Conservation (phyloP, 1,139 yeast genomes). For the Hansenula lynferdii region DNA sequence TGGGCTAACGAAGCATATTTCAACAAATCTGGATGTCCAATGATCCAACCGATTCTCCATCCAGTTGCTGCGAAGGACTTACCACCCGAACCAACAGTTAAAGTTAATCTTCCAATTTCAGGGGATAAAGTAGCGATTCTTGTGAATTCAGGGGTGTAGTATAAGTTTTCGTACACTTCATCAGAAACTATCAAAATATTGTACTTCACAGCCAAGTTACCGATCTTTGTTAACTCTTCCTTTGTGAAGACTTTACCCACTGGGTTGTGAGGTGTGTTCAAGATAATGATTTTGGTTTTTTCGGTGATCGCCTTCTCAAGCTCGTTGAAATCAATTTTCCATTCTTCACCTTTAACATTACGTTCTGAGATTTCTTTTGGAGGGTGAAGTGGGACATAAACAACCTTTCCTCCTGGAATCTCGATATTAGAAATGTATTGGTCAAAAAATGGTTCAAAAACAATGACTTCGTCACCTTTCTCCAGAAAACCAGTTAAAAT, state of each 20-base stretch:
- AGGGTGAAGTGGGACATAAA: slow-evolving; percentile 78
- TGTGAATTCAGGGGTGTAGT: slow-evolving; percentile 62
- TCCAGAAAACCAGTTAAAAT: slow-evolving; percentile 80
- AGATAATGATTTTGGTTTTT: slow-evolving; percentile 78
- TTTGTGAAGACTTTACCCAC: slow-evolving; percentile 83
- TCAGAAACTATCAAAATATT: slow-evolving; percentile 81
- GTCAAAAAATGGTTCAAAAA: slow-evolving; percentile 96
- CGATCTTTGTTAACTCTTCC: slow-evolving; percentile 69
- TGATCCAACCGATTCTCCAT: slow-evolving; percentile 96
- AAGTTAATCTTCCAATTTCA: slow-evolving; percentile 71
- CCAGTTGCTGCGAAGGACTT: slow-evolving; percentile 98
- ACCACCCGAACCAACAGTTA: slow-evolving; percentile 96
- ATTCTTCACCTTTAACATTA: slow-evolving; percentile 74
- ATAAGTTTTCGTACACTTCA: slow-evolving; percentile 91
- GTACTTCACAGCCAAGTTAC: slow-evolving; percentile 76
- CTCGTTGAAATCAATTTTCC: slow-evolving; percentile 80
- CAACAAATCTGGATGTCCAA: slow-evolving; percentile 79
- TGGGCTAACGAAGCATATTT: slow-evolving; percentile 86
- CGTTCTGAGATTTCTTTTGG: slow-evolving; percentile 68
- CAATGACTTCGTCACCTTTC: slow-evolving; percentile 92
- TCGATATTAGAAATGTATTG: slow-evolving; percentile 94
- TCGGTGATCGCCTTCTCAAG: slow-evolving; percentile 63
- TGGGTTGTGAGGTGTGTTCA: slow-evolving; percentile 96
- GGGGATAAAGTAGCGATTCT: slow-evolving; percentile 81
- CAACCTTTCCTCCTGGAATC: slow-evolving; percentile 88